These are phyloP conservation scores for Pittosporum tobira DNA, from an alignment of 129 eudicot genomes.

Conservation along the genomic window DNA sequence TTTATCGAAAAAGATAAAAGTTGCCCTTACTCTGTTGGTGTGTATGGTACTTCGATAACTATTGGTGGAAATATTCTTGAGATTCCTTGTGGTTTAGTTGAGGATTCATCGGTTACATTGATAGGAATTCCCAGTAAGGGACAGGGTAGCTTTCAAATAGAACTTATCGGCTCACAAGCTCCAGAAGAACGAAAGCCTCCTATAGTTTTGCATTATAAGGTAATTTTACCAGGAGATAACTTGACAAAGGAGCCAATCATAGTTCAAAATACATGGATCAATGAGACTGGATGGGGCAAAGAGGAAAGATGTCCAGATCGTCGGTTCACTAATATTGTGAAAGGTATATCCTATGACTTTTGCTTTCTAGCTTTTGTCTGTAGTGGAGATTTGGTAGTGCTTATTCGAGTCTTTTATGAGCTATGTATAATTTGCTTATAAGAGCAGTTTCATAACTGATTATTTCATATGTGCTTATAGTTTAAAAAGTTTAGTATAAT, in stretches of 20 bases:
- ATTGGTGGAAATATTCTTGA: conserved; percentile 31
- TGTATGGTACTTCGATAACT: conserved; percentile 19
- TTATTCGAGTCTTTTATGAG: neutral
- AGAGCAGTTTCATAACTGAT: neutral
- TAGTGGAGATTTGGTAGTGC: neutral
- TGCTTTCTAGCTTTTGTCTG: neutral
- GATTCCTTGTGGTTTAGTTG: conserved; percentile 84
- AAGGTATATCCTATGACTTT: conserved; percentile 31
- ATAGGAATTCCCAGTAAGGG: conserved; percentile 64
- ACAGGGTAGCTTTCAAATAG: conserved; percentile 55
- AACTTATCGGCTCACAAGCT: conserved; percentile 44
- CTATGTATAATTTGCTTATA: neutral
- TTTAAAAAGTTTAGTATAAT: no score
- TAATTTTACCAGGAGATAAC: conserved; percentile 67
- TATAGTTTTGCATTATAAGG: conserved; percentile 53
- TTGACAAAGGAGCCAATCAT: conserved; percentile 70
- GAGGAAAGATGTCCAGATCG: conserved; percentile 74
- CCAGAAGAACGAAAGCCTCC: conserved; percentile 47
- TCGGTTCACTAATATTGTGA: conserved; percentile 29
- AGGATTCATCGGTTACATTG: conserved; percentile 74
- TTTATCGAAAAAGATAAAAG: conserved; percentile 15
- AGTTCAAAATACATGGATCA: conserved; percentile 80
- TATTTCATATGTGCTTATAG: neutral
- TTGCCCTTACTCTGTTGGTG: conserved; percentile 55
- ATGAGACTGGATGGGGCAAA: conserved; percentile 72